These are phyloP conservation scores for Yarrowia galli DNA, from an alignment of 1,139 yeast genomes.

Conservation along the genomic window DNA sequence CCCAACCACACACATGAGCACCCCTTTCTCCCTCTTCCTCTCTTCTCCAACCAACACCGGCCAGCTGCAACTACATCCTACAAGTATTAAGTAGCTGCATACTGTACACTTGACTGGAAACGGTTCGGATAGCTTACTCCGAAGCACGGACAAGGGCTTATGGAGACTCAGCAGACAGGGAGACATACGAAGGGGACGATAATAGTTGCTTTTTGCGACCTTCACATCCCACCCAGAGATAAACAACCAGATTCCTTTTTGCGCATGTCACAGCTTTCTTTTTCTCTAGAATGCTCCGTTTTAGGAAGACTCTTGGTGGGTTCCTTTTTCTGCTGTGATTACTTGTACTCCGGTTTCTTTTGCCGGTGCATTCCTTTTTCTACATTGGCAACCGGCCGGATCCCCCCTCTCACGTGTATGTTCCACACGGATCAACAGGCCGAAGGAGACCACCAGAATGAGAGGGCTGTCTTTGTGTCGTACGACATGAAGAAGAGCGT, in stretches of 20 bases:
- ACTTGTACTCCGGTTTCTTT: neutral
- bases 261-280: neutral
- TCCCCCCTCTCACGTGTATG: neutral
- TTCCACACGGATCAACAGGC: neutral
- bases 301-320: neutral
- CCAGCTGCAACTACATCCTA: too few species aligned
- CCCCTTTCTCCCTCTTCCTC: too few species aligned
- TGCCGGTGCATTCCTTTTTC: conserved; percentile 2
- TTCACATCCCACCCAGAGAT: neutral
- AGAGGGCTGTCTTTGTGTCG: neutral
- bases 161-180: conserved; percentile 1
- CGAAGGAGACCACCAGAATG: conserved; percentile 1
- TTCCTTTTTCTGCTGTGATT: neutral
- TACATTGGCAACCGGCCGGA: neutral
- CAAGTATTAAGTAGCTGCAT: too few species aligned
- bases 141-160: neutral
- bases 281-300: neutral
- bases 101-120: too few species aligned
- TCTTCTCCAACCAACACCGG: too few species aligned
- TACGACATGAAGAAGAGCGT: too few species aligned
- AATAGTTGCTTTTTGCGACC: neutral
- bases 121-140: neutral
- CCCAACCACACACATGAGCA: too few species aligned
- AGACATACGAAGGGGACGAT: neutral
- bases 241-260: neutral